These are phyloP conservation scores for Fraxinus cuspidata DNA, from an alignment of 257 asterid species.

Conservation along the genomic window DNA sequence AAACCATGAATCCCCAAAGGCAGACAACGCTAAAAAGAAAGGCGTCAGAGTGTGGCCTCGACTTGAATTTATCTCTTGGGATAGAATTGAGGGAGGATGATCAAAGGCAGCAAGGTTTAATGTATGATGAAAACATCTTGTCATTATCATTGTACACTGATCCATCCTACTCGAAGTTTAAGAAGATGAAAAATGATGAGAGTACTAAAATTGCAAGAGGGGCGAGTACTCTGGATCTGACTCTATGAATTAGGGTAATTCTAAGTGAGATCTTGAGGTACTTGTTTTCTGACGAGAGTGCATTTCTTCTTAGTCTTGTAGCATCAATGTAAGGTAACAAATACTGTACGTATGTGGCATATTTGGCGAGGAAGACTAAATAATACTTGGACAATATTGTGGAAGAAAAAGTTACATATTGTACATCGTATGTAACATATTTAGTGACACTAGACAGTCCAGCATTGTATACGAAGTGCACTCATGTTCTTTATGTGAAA, in stretches of 20 bases:
- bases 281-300: constrained; percentile 40
- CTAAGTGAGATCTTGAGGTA: constrained; percentile 85
- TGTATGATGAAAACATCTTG: constrained; percentile 33
- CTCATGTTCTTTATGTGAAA: background rate
- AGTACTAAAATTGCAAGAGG: constrained; percentile 40
- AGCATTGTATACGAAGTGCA: background rate
- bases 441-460: background rate
- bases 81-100: constrained; percentile 29
- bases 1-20: constrained; percentile 9
- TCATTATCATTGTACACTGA: constrained; percentile 44
- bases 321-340: constrained; percentile 24
- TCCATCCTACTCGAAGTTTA: constrained; percentile 30
- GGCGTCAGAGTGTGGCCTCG: constrained; percentile 36
- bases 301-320: constrained; percentile 34
- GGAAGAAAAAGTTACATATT: background rate
- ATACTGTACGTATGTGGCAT: background rate
- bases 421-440: background rate
- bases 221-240: constrained; percentile 95
- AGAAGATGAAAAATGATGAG: constrained; percentile 40
- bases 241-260: constrained; percentile 78
- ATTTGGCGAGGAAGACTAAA: background rate
- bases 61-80: constrained; percentile 63
- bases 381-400: background rate
- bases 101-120: background rate
- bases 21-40: constrained; percentile 46